Evolutionary conservation across 768 basidiomycete genomes (phyloP).

Genomic region (Lactarius akahatsu): DNA sequence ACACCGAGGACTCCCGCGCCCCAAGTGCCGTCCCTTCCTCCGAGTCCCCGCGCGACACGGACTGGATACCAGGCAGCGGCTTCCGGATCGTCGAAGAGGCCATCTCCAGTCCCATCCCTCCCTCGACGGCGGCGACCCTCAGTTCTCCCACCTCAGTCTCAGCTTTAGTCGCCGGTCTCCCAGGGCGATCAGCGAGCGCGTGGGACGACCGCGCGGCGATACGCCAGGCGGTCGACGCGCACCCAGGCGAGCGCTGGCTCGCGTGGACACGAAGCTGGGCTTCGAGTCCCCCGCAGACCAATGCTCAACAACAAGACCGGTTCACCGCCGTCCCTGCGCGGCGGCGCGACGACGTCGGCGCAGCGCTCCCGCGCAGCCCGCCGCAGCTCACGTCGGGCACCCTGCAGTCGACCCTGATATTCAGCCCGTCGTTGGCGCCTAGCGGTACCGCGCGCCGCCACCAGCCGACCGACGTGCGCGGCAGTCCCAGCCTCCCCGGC

Average conservation of each 20-base stretch:
- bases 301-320: conserved; percentile 34
- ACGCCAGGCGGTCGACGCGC: conserved; percentile 29
- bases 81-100: conserved; percentile 47
- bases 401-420: conserved; percentile 56
- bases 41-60: conserved; percentile 6
- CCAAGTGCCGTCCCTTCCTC: conserved; percentile 1
- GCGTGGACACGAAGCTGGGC: conserved; percentile 32
- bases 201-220: conserved; percentile 26
- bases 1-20: conserved; percentile 8
- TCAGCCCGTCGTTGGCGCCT: conserved; percentile 33
- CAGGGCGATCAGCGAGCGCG: conserved; percentile 20
- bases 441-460: not conserved
- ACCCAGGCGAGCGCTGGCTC: conserved; percentile 24
- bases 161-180: conserved; percentile 12
- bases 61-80: conserved; percentile 36
- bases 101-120: not conserved
- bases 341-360: conserved; percentile 22
- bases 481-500: not conserved
- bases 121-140: not conserved
- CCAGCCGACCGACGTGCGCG: not conserved
- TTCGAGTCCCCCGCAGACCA: conserved; percentile 22
- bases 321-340: conserved; percentile 44
- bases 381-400: conserved; percentile 56
- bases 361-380: conserved; percentile 54
- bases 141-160: conserved; percentile 1